phyloP scores from a whole-genome alignment of 805 yeast species.

The Pichia ethanolica region DNA sequence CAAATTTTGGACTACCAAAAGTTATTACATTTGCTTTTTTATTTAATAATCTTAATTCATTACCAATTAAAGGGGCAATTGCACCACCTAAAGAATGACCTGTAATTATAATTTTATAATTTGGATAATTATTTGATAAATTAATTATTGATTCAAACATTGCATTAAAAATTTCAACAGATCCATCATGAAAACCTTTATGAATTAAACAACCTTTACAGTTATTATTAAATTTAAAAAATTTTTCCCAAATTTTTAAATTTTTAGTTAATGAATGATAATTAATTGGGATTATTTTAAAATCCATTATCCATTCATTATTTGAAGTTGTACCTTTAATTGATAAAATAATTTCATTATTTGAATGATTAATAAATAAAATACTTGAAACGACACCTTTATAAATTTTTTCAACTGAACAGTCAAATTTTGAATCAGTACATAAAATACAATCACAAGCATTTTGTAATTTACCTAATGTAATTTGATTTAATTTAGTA shows the following conservation, averaged over 20 bases:
- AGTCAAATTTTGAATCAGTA: constrained; percentile 13
- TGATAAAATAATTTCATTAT: constrained; percentile 38
- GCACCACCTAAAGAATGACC: constrained; percentile 76
- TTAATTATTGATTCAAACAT: constrained; percentile 31
- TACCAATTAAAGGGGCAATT: constrained; percentile 52
- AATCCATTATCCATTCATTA: constrained; percentile 57
- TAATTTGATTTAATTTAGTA: constrained; percentile 19
- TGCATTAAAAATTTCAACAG: constrained; percentile 33
- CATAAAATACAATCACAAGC: constrained; percentile 32
- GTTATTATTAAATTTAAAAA: constrained; percentile 13
- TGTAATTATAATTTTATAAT: constrained; percentile 43
- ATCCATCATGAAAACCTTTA: constrained; percentile 50
- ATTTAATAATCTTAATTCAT: constrained; percentile 52
- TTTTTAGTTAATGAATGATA: constrained; percentile 15
- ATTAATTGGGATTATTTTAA: constrained; percentile 44
- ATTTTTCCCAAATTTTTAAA: constrained; percentile 5
- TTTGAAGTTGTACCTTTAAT: constrained; percentile 60
- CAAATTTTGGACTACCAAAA: constrained; percentile 60
- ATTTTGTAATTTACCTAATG: constrained; percentile 21
- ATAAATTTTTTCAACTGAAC: constrained; percentile 34
- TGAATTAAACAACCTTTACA: constrained; percentile 57
- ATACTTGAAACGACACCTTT: constrained; percentile 49
- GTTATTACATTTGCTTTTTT: constrained; percentile 47
- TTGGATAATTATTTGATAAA: constrained; percentile 33
- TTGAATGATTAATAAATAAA: constrained; percentile 41